Conservation (phyloP, 768 basidiomycete species). For the Sistotremastrum niveocremeum region DNA sequence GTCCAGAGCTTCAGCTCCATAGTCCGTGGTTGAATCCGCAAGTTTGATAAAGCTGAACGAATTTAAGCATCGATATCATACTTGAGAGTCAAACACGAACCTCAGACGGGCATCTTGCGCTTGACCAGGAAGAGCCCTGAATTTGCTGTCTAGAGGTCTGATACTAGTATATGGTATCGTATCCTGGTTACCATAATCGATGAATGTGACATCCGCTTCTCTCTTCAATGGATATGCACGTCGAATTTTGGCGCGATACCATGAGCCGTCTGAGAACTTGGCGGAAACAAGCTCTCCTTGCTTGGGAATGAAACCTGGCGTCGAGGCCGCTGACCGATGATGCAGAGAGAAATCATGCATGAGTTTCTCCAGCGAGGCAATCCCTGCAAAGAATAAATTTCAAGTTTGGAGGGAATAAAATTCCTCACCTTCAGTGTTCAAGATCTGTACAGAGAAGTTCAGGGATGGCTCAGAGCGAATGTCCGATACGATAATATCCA, state of each 20-base stretch:
- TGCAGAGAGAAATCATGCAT: conserved; percentile 89
- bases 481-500: conserved; percentile 88
- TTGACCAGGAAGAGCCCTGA: conserved; percentile 82
- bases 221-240: conserved; percentile 78
- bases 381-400: conserved; percentile 35
- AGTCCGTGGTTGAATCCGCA: conserved; percentile 70
- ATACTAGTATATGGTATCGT: conserved; percentile 70
- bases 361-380: conserved; percentile 81
- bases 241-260: conserved; percentile 93
- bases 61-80: neutral
- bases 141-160: conserved; percentile 80
- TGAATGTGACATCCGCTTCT: conserved; percentile 90
- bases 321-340: conserved; percentile 51
- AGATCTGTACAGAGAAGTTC: conserved; percentile 82
- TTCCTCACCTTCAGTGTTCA: conserved; percentile 72
- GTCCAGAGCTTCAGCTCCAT: conserved; percentile 71
- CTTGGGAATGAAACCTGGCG: conserved; percentile 65
- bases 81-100: conserved; percentile 23
- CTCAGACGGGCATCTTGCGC: conserved; percentile 90
- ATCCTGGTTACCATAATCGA: conserved; percentile 93
- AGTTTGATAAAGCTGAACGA: conserved; percentile 70
- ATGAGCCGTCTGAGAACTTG: conserved; percentile 85
- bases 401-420: neutral
- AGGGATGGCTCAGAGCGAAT: conserved; percentile 63
- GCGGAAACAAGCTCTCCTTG: conserved; percentile 87